phyloP scores from a whole-genome alignment of 1,284 basidiomycete genomes.

The Pseudozyma sp. region DNA sequence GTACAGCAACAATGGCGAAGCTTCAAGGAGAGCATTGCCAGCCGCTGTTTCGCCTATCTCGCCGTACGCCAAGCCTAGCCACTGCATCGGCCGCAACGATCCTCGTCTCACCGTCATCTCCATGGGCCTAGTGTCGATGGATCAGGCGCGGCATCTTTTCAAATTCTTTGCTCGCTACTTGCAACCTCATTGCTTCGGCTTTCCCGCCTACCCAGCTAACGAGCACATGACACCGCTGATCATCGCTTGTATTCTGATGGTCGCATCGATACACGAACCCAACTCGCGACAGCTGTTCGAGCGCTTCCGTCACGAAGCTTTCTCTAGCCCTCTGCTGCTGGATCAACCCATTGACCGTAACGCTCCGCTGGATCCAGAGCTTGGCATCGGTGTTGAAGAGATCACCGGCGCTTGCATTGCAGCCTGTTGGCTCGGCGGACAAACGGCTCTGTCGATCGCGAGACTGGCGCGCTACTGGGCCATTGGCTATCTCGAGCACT shows the following conservation, averaged over 20 bases:
- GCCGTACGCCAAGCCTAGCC: constrained; percentile 46
- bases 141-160: constrained; percentile 56
- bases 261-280: constrained; percentile 59
- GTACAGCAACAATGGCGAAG: neutral
- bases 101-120: constrained; percentile 60
- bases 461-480: constrained; percentile 57
- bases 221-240: constrained; percentile 64
- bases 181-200: constrained; percentile 62
- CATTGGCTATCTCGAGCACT: constrained; percentile 57
- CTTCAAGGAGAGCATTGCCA: neutral
- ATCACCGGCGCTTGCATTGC: constrained; percentile 63
- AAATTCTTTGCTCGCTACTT: constrained; percentile 60
- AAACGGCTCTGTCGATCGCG: constrained; percentile 44
- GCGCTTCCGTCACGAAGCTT: constrained; percentile 49
- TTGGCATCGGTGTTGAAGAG: constrained; percentile 65
- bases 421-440: constrained; percentile 55
- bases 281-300: constrained; percentile 39
- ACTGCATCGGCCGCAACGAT: constrained; percentile 54
- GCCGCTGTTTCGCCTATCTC: constrained; percentile 1
- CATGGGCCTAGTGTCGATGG: constrained; percentile 56
- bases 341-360: constrained; percentile 44
- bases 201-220: constrained; percentile 58
- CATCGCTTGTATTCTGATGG: constrained; percentile 58
- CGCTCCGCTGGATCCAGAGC: constrained; percentile 57
- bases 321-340: constrained; percentile 43